phyloP scores from a whole-genome alignment of 2,329 filamentous ascomycete genomes.

The Aspergillus spinulosporus region DNA sequence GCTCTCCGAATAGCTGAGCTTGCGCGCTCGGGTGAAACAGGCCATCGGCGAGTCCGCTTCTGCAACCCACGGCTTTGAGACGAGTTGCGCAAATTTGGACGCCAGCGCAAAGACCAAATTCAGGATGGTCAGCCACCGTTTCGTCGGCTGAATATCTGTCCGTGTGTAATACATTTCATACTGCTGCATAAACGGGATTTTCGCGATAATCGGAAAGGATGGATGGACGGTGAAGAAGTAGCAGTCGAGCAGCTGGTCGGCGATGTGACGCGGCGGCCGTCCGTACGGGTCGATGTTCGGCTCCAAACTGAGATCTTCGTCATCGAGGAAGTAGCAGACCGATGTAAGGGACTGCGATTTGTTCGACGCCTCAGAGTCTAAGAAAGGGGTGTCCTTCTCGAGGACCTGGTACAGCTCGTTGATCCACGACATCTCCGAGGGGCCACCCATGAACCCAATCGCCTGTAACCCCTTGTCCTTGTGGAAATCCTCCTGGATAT shows the following conservation, averaged over 20 bases:
- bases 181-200: constrained; percentile 40
- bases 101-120: constrained; percentile 49
- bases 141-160: constrained; percentile 36
- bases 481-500: constrained; percentile 47
- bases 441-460: constrained; percentile 47
- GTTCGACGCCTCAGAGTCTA: constrained; percentile 23
- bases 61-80: constrained; percentile 29
- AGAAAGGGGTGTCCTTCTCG: constrained; percentile 26
- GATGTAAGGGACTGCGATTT: constrained; percentile 28
- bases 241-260: constrained; percentile 42
- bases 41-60: constrained; percentile 22
- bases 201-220: constrained; percentile 45
- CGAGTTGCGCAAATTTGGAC: constrained; percentile 34
- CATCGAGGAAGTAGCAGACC: constrained; percentile 40
- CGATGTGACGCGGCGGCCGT: constrained; percentile 38
- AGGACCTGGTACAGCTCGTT: constrained; percentile 43
- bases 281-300: constrained; percentile 34
- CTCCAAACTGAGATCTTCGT: constrained; percentile 19
- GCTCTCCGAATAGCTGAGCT: constrained; percentile 37
- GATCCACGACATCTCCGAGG: constrained; percentile 47
- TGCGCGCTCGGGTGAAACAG: constrained; percentile 46
- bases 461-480: constrained; percentile 40
- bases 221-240: constrained; percentile 45
- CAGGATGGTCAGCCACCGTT: constrained; percentile 44
- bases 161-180: constrained; percentile 39